Conservation (phyloP, 2,329 filamentous ascomycete species). For the Ilyonectria robusta region DNA sequence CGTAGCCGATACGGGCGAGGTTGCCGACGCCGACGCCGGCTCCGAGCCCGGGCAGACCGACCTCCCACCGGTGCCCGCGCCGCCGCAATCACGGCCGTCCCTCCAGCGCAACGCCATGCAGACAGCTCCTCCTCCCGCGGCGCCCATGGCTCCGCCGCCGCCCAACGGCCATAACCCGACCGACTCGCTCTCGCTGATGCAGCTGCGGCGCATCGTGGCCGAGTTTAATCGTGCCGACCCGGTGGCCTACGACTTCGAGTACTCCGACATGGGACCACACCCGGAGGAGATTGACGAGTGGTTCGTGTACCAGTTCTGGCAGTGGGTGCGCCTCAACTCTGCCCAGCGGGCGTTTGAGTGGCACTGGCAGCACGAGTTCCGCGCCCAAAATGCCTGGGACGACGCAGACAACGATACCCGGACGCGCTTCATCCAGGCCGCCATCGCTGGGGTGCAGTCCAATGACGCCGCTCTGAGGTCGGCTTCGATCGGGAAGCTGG, state of each 20-base stretch:
- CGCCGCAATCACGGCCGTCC: conserved; percentile 44
- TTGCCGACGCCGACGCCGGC: conserved; percentile 44
- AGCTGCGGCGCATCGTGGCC: conserved; percentile 80
- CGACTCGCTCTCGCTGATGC: conserved; percentile 82
- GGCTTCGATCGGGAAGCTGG: conserved; percentile 69
- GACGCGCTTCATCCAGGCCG: conserved; percentile 69
- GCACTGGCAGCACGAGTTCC: conserved; percentile 74
- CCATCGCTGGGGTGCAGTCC: conserved; percentile 61
- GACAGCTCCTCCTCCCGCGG: conserved; percentile 40
- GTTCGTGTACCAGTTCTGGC: conserved; percentile 93
- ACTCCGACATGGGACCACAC: conserved; percentile 80
- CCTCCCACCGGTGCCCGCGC: conserved; percentile 53
- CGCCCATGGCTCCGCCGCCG: conserved; percentile 49
- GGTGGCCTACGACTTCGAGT: conserved; percentile 87
- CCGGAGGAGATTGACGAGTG: conserved; percentile 96
- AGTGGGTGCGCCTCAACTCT: conserved; percentile 83
- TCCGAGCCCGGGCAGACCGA: conserved; percentile 54
- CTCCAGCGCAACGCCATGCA: conserved; percentile 51
- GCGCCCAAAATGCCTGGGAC: conserved; percentile 70
- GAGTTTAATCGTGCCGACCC: conserved; percentile 80
- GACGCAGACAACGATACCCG: conserved; percentile 71
- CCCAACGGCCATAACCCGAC: conserved; percentile 55
- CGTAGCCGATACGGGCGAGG: conserved; percentile 59
- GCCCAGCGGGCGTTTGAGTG: conserved; percentile 84
- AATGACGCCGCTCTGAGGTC: conserved; percentile 64